Evolutionary conservation across 139 green algal species (phyloP).

Genomic region (Auxenochlorella pyrenoidosa): DNA sequence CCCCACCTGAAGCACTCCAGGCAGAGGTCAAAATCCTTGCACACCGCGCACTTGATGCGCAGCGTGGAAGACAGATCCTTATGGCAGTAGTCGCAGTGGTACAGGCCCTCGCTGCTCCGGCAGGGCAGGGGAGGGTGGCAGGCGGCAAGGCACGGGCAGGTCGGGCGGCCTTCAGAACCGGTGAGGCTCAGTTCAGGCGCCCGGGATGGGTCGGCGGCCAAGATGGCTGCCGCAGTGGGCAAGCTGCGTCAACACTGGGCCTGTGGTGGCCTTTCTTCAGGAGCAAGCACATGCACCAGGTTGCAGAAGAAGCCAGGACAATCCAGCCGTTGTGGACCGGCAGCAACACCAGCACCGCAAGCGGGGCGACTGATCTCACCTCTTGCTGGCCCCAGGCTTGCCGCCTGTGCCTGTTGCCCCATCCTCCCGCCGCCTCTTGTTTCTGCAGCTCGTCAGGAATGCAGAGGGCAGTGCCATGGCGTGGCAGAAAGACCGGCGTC

Average conservation of each 20-base stretch:
- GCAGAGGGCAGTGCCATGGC: neutral
- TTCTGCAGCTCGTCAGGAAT: neutral
- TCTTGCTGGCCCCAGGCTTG: constrained; percentile 14
- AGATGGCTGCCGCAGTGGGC: too few relatives aligned
- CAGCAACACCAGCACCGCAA: too few relatives aligned
- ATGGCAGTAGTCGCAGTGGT: constrained; percentile 97
- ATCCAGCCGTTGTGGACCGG: too few relatives aligned
- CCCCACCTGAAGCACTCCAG: constrained; percentile 93
- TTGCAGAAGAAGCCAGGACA: neutral
- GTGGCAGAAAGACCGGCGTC: neutral
- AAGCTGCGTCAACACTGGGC: too few relatives aligned
- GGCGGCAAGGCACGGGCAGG: neutral
- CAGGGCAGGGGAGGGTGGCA: too few relatives aligned
- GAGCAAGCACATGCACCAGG: too few relatives aligned
- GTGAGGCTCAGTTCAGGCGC: too few relatives aligned
- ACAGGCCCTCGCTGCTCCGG: constrained; percentile 72
- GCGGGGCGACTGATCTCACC: neutral
- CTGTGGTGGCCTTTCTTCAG: too few relatives aligned
- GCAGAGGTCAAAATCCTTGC: constrained; percentile 95
- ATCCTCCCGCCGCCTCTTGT: constrained; percentile 16
- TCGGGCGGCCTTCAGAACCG: too few relatives aligned
- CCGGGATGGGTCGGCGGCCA: too few relatives aligned
- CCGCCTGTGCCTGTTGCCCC: neutral
- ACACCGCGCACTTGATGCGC: constrained; percentile 94
- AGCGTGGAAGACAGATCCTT: constrained; percentile 87